Conservation (phyloP, 768 basidiomycete genomes). For the Suillus luteus region DNA sequence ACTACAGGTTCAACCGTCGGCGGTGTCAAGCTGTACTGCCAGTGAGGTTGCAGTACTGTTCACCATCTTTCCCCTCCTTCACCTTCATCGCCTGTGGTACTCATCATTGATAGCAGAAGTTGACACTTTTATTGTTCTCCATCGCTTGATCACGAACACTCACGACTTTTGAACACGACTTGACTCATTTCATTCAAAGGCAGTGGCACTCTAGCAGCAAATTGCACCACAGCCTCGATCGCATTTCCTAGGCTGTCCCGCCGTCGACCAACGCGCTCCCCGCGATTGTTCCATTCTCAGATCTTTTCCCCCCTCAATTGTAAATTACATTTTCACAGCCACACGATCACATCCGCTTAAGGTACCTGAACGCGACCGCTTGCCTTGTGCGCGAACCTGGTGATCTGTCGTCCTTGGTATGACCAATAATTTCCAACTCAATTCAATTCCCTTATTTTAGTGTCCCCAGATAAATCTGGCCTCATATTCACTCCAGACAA, state of each 20-base stretch:
- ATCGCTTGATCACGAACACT: slow-evolving; percentile 25
- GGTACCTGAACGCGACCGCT: slow-evolving; percentile 32
- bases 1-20: slow-evolving; percentile 16
- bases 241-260: slow-evolving; percentile 10
- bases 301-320: slow-evolving; percentile 22
- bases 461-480: slow-evolving; percentile 26
- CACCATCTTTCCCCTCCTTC: slow-evolving; percentile 15
- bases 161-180: slow-evolving; percentile 27
- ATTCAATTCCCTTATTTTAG: slow-evolving; percentile 32
- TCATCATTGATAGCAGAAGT: slow-evolving; percentile 1
- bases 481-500: slow-evolving; percentile 14
- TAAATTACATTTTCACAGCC: slow-evolving; percentile 35
- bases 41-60: neutral
- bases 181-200: slow-evolving; percentile 2
- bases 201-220: neutral
- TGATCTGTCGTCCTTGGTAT: slow-evolving; percentile 33
- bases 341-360: slow-evolving; percentile 33
- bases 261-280: slow-evolving; percentile 17
- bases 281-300: slow-evolving; percentile 24
- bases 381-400: slow-evolving; percentile 31
- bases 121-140: slow-evolving; percentile 12
- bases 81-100: slow-evolving; percentile 13
- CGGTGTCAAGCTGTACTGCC: slow-evolving; percentile 23
- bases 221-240: slow-evolving; percentile 7
- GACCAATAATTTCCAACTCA: slow-evolving; percentile 37